A percentile compares a stretch with the other conserved stretches of the same genome.
Conservation (phyloP, 108 stramenopile genomes). For the Nitzschia putrida region DNA sequence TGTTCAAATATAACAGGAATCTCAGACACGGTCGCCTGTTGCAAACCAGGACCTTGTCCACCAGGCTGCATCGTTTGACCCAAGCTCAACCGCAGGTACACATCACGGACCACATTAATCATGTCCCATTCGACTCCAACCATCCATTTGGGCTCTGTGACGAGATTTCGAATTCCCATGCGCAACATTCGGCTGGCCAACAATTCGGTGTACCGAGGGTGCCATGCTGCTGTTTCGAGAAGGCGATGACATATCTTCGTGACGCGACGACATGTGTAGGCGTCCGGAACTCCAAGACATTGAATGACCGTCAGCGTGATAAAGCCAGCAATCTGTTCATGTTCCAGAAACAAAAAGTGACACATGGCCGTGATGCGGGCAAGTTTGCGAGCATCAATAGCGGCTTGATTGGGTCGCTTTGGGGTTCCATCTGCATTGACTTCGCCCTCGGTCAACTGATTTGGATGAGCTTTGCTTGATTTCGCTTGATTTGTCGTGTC, state of each 20-base stretch:
- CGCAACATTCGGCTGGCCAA: conserved; percentile 74
- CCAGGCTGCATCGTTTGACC: conserved; percentile 81
- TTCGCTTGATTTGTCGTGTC: conserved; percentile 16
- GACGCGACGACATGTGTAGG: conserved; percentile 80
- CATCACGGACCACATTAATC: conserved; percentile 86
- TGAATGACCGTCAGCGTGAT: conserved; percentile 70
- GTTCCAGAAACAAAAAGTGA: conserved; percentile 79
- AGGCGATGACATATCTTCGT: conserved; percentile 87
- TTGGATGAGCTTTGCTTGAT: conserved; percentile 43
- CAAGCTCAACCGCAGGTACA: conserved; percentile 81
- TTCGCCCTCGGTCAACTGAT: conserved; percentile 43
- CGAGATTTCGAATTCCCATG: conserved; percentile 67
- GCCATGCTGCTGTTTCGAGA: conserved; percentile 80
- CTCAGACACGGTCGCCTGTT: conserved; percentile 36
- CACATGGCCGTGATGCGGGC: conserved; percentile 76
- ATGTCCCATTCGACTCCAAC: conserved; percentile 91
- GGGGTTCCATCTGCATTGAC: conserved; percentile 83
- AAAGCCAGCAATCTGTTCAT: conserved; percentile 75
- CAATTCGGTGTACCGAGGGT: conserved; percentile 75
- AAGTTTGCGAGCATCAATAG: conserved; percentile 76
- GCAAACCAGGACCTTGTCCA: conserved; percentile 85
- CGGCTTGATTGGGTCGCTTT: conserved; percentile 41
- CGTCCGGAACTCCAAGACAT: conserved; percentile 83
- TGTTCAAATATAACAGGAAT: conserved; percentile 63
- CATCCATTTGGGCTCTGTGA: conserved; percentile 92